These are phyloP conservation scores for Toxicodendron radicans DNA, from an alignment of 345 rosid species.

Conservation along the genomic window DNA sequence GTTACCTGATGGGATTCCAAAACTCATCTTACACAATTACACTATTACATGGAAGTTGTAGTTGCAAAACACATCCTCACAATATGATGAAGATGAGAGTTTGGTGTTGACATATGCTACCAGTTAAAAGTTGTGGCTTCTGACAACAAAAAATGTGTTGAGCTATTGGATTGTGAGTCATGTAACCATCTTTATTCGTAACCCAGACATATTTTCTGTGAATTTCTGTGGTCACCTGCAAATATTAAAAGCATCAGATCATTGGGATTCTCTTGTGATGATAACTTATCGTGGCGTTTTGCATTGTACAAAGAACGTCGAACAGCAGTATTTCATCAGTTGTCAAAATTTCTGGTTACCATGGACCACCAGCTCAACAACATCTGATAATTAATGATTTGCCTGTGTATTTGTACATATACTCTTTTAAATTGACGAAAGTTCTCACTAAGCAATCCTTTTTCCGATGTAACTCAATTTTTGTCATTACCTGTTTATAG, in stretches of 20 bases:
- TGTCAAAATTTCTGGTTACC: neutral
- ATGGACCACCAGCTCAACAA: constrained; percentile 13
- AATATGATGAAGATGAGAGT: too few relatives aligned
- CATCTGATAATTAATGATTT: constrained; percentile 14
- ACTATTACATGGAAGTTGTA: too few relatives aligned
- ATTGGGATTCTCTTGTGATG: neutral
- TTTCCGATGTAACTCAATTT: constrained; percentile 17
- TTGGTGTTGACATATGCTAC: too few relatives aligned
- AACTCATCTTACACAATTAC: too few relatives aligned
- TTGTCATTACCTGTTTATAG: constrained; percentile 12
- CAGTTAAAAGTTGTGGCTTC: neutral
- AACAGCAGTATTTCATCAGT: neutral
- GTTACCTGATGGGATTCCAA: too few relatives aligned
- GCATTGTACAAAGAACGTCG: neutral
- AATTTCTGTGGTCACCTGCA: neutral
- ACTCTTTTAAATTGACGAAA: constrained; percentile 7
- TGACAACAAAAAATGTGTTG: neutral
- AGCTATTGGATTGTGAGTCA: neutral
- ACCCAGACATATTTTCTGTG: neutral
- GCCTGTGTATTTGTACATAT: neutral
- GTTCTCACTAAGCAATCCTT: neutral
- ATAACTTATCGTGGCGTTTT: neutral
- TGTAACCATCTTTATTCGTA: neutral
- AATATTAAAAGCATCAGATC: neutral
- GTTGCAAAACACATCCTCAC: too few relatives aligned